Evolutionary conservation across 495 filamentous ascomycete genomes (phyloP).

Genomic region (Glarea lozoyensis): DNA sequence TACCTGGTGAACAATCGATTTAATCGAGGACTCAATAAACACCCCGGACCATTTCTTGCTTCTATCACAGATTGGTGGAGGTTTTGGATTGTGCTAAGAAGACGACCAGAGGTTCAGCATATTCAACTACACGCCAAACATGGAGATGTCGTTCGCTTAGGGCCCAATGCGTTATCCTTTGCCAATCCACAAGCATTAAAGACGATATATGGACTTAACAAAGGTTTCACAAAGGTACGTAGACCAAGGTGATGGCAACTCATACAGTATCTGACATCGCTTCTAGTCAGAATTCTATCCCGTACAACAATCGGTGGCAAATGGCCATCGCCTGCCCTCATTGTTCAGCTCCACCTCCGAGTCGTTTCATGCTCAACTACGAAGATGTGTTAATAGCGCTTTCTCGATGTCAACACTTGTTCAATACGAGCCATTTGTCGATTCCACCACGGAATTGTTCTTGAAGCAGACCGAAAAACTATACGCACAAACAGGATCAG

Average conservation of each 20-base stretch:
- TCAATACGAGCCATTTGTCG: constrained; percentile 67
- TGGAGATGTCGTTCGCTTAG: constrained; percentile 46
- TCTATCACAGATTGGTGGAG: constrained; percentile 63
- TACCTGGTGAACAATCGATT: constrained; percentile 50
- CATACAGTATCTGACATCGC: not conserved
- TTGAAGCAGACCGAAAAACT: constrained; percentile 51
- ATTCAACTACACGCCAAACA: constrained; percentile 59
- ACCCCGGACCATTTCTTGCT: constrained; percentile 59
- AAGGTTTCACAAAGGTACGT: constrained; percentile 66
- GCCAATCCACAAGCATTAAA: constrained; percentile 50
- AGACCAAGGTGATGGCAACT: not conserved
- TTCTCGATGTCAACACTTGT: constrained; percentile 68
- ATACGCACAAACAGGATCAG: constrained; percentile 39
- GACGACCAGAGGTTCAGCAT: constrained; percentile 56
- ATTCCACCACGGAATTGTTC: constrained; percentile 54
- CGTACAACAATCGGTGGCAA: constrained; percentile 56
- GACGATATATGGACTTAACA: constrained; percentile 72
- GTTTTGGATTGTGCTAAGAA: constrained; percentile 52
- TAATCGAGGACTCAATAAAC: constrained; percentile 50
- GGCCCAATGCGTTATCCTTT: constrained; percentile 46
- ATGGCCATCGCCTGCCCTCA: constrained; percentile 55
- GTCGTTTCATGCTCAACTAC: constrained; percentile 61
- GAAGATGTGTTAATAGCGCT: constrained; percentile 58
- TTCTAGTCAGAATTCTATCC: constrained; percentile 60
- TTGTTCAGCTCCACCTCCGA: constrained; percentile 76